phyloP scores from a whole-genome alignment of 192 early-diverging fungal genomes.

The Lunasporangiospora selenospora region DNA sequence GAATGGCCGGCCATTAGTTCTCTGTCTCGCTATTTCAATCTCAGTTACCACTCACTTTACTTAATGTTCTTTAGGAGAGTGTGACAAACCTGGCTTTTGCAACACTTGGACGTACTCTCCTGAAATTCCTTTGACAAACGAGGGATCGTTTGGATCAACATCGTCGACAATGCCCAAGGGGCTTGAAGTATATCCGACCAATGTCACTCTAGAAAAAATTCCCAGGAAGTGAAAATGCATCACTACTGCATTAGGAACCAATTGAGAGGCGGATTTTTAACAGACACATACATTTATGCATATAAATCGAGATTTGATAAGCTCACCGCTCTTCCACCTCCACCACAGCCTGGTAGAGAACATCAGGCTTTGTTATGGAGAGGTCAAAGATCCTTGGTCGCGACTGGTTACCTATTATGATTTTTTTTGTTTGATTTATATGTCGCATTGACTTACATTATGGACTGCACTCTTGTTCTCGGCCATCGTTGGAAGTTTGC shows the following conservation, averaged over 20 bases:
- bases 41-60: too few relatives aligned
- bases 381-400: constrained; percentile 96
- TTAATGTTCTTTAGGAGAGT: neutral
- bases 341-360: constrained; percentile 79
- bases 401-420: constrained; percentile 85
- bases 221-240: neutral
- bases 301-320: neutral
- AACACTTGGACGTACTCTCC: constrained; percentile 87
- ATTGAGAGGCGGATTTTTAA: neutral
- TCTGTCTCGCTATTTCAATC: neutral
- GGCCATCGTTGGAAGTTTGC: too few relatives aligned
- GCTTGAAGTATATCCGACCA: constrained; percentile 77
- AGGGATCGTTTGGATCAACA: constrained; percentile 35
- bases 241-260: neutral
- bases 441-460: too few relatives aligned
- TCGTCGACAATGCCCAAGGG: constrained; percentile 52
- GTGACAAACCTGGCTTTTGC: constrained; percentile 60
- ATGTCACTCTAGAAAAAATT: constrained; percentile 63
- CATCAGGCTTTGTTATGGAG: constrained; percentile 83
- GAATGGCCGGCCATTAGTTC: neutral
- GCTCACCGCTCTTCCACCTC: constrained; percentile 86
- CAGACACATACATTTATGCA: neutral
- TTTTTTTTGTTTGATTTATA: too few relatives aligned
- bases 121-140: constrained; percentile 73
- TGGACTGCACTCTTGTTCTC: too few relatives aligned